Conservation (phyloP, 2,329 filamentous ascomycete genomes). For the Aspergillus texensis region DNA sequence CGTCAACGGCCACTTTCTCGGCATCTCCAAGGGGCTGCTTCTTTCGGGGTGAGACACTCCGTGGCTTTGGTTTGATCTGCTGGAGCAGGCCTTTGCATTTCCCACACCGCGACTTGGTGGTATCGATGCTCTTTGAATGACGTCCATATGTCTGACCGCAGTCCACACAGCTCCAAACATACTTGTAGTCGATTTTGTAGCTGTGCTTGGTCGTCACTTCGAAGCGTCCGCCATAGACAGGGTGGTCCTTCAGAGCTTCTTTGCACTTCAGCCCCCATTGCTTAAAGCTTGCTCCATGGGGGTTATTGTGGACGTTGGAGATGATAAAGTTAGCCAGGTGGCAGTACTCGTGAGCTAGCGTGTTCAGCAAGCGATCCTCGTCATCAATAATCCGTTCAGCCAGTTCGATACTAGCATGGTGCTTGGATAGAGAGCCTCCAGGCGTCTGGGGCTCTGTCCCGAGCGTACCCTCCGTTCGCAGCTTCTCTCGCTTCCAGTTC, state of each 20-base stretch:
- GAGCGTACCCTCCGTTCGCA: neutral
- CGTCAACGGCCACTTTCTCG: slow-evolving; percentile 13
- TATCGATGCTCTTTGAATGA: slow-evolving; percentile 84
- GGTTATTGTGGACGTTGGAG: slow-evolving; percentile 70
- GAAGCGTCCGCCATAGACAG: slow-evolving; percentile 63
- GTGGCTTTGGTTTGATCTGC: slow-evolving; percentile 79
- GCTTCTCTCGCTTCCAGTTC: slow-evolving; percentile 66
- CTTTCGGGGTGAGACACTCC: slow-evolving; percentile 45
- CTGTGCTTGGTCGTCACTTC: slow-evolving; percentile 86
- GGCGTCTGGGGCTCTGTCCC: slow-evolving; percentile 4
- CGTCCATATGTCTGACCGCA: slow-evolving; percentile 77
- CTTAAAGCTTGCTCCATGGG: slow-evolving; percentile 86
- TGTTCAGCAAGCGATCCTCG: slow-evolving; percentile 77
- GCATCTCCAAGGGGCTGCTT: slow-evolving; percentile 11
- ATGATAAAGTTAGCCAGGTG: slow-evolving; percentile 93
- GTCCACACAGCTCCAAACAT: slow-evolving; percentile 74
- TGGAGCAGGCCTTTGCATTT: slow-evolving; percentile 69
- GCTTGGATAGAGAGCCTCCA: slow-evolving; percentile 36
- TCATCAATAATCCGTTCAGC: slow-evolving; percentile 85
- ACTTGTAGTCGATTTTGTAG: slow-evolving; percentile 92
- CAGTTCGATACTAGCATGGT: slow-evolving; percentile 80
- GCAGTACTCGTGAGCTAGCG: slow-evolving; percentile 95
- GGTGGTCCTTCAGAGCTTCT: slow-evolving; percentile 39
- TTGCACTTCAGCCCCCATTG: slow-evolving; percentile 57
- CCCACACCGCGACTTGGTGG: slow-evolving; percentile 71